phyloP scores from a whole-genome alignment of 371 early-diverging fungal species.

The Amoeboaphelidium occidentale region DNA sequence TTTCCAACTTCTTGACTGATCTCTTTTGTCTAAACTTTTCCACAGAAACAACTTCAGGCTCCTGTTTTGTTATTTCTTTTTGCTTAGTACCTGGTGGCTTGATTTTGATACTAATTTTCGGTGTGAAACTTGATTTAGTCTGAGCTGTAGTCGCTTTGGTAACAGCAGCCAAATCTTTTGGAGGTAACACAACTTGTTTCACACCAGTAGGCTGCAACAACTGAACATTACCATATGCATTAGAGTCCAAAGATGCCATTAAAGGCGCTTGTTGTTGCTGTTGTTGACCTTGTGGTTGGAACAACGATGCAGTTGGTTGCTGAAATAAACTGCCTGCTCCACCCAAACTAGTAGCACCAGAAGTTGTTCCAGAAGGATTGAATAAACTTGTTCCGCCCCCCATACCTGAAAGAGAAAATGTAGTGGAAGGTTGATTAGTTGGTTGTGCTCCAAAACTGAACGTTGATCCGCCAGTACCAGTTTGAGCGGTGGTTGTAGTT shows the following conservation, averaged over 20 bases:
- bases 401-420: too few species aligned
- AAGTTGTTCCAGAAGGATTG: too few species aligned
- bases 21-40: too few species aligned
- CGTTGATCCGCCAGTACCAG: too few species aligned
- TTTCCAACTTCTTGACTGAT: too few species aligned
- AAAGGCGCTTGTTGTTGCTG: constrained; percentile 18
- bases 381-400: too few species aligned
- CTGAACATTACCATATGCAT: constrained; percentile 60
- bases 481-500: background rate
- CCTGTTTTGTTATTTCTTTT: background rate
- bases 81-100: background rate
- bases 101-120: background rate
- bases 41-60: too few species aligned
- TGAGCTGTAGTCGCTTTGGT: background rate
- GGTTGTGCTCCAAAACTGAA: too few species aligned
- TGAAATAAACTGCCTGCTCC: background rate
- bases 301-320: too few species aligned
- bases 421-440: too few species aligned
- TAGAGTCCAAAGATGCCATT: constrained; percentile 44
- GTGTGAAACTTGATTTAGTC: background rate
- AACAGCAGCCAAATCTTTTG: background rate
- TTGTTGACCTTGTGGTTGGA: constrained; percentile 8
- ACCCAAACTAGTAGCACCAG: background rate
- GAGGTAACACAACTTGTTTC: background rate
- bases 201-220: constrained; percentile 37